Percentiles rank a stretch among this genome's conserved stretches.
These are phyloP conservation scores for Chrysoporthe austroafricana DNA, from an alignment of 2,329 filamentous ascomycete genomes.

Conservation along the genomic window DNA sequence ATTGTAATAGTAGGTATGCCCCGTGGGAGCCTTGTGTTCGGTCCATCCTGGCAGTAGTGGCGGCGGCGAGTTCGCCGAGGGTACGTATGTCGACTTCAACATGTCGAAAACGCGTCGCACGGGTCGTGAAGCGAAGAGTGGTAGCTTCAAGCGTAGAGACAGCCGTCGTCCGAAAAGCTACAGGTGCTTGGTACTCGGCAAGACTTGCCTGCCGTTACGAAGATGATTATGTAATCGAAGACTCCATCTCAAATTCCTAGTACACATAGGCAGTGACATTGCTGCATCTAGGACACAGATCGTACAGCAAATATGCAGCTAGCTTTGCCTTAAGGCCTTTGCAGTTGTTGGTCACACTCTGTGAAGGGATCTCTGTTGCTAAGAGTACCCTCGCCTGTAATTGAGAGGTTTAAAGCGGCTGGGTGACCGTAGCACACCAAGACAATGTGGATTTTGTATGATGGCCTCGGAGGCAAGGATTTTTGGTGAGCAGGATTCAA, in stretches of 20 bases:
- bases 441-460: no score
- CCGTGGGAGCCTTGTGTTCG: slow-evolving; percentile 88
- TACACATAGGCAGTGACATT: no score
- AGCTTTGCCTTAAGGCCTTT: no score
- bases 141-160: neutral
- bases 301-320: no score
- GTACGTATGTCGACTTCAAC: slow-evolving; percentile 78
- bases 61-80: slow-evolving; percentile 51
- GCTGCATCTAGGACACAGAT: no score
- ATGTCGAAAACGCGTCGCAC: slow-evolving; percentile 46
- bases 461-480: no score
- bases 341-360: no score
- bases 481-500: no score
- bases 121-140: neutral
- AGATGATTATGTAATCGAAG: neutral
- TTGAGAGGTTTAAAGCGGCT: no score
- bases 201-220: neutral
- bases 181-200: neutral
- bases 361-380: no score
- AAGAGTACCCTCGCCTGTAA: no score
- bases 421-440: no score
- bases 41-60: slow-evolving; percentile 83
- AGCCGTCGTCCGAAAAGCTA: neutral
- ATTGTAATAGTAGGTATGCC: slow-evolving; percentile 90
- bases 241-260: neutral